Conservation (phyloP, 2,329 filamentous ascomycete species). For the Aspergillus melleus region DNA sequence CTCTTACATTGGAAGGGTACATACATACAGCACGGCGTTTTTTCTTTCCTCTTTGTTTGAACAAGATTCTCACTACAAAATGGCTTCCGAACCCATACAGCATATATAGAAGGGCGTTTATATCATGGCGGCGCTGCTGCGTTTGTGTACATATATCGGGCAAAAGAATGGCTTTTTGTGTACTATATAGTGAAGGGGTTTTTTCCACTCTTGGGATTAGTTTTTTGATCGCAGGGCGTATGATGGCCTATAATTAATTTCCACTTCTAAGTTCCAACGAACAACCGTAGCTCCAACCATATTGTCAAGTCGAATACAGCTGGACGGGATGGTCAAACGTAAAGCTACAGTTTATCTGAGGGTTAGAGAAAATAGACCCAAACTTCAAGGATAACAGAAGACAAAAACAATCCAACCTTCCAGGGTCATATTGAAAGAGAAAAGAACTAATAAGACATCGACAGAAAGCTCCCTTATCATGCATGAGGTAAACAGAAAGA, state of each 20-base stretch:
- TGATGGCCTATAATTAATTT: no score
- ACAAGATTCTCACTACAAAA: not conserved
- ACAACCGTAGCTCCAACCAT: no score
- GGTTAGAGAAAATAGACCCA: not conserved
- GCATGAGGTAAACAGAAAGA: constrained; percentile 7
- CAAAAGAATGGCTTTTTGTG: not conserved
- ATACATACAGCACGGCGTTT: not conserved
- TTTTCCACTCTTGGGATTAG: not conserved
- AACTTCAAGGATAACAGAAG: not conserved
- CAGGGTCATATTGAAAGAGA: not conserved
- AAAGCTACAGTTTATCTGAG: not conserved
- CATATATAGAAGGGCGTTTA: not conserved
- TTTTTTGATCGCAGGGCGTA: not conserved
- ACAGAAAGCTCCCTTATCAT: constrained; percentile 3
- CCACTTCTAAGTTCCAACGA: no score
- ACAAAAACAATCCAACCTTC: not conserved
- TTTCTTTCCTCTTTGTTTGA: not conserved
- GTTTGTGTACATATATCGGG: not conserved
- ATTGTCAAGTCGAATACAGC: no score
- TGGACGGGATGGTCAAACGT: no score
- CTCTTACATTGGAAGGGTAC: not conserved
- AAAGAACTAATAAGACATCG: constrained; percentile 4
- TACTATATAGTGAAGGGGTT: not conserved
- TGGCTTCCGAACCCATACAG: not conserved
- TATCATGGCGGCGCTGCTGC: not conserved